These are phyloP conservation scores for Penicillium paradoxum DNA, from an alignment of 495 filamentous ascomycete species.

Conservation along the genomic window DNA sequence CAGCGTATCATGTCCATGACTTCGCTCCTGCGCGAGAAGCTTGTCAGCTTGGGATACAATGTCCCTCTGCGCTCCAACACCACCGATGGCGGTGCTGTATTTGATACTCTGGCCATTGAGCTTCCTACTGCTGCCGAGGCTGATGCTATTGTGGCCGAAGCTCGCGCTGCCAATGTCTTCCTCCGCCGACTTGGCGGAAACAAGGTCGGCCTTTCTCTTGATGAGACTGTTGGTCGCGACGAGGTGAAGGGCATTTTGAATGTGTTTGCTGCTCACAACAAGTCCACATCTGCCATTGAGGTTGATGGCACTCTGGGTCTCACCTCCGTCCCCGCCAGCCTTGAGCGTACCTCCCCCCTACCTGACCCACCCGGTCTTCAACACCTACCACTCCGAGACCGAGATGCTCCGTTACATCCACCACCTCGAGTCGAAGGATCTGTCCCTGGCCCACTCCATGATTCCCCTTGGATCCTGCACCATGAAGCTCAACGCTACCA, in stretches of 20 bases:
- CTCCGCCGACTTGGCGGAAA: conserved; percentile 56
- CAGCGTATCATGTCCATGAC: conserved; percentile 69
- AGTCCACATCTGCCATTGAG: conserved; percentile 29
- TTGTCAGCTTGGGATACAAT: conserved; percentile 61
- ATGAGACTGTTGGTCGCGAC: conserved; percentile 62
- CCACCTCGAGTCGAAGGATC: conserved; percentile 90
- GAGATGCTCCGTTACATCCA: conserved; percentile 93
- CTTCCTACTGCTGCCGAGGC: conserved; percentile 38
- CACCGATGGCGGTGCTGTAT: conserved; percentile 52
- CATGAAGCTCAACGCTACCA: conserved; percentile 97
- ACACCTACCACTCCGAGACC: conserved; percentile 94
- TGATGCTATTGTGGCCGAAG: conserved; percentile 26
- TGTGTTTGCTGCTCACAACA: conserved; percentile 48
- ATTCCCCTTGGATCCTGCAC: conserved; percentile 99
- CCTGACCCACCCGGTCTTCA: conserved; percentile 93
- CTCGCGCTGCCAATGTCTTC: conserved; percentile 55
- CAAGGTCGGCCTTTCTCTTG: conserved; percentile 63
- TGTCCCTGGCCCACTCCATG: conserved; percentile 96
- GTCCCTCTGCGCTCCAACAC: conserved; percentile 51
- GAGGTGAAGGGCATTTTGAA: conserved; percentile 58
- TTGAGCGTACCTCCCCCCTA: conserved; percentile 72
- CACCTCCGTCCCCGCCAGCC: conserved; percentile 47
- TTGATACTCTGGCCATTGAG: conserved; percentile 78
- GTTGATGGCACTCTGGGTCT: conserved; percentile 45
- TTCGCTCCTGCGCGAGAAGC: conserved; percentile 60